A percentile compares a stretch with the other conserved stretches of the same genome.
Evolutionary conservation across 2,329 filamentous ascomycete species (phyloP).

Genomic region (Aspergillus brunneoviolaceus): DNA sequence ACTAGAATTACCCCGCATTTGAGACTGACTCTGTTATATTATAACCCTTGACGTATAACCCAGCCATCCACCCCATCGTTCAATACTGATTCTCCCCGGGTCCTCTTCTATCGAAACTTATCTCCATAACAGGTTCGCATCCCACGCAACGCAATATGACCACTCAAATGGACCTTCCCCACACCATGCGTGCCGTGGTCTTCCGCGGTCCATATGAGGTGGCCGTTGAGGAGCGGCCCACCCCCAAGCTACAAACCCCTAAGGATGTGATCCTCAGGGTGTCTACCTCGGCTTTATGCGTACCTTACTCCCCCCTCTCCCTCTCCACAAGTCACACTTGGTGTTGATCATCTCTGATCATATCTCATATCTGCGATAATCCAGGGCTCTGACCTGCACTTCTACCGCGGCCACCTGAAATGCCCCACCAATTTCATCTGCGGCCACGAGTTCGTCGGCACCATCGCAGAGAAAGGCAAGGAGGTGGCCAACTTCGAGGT

Average conservation of each 20-base stretch:
- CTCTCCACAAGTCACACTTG: neutral
- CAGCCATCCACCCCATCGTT: no score
- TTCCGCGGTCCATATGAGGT: slow-evolving; percentile 77
- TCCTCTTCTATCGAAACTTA: no score
- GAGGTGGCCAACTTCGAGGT: slow-evolving; percentile 58
- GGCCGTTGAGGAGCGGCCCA: slow-evolving; percentile 71
- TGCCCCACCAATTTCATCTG: slow-evolving; percentile 63
- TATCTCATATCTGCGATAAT: no score
- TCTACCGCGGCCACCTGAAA: slow-evolving; percentile 77
- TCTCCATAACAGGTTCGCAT: no score
- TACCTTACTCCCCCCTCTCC: slow-evolving; percentile 55
- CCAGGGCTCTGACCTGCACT: slow-evolving; percentile 64
- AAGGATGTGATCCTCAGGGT: slow-evolving; percentile 81
- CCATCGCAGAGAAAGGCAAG: slow-evolving; percentile 64
- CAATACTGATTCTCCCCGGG: no score
- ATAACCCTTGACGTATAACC: no score
- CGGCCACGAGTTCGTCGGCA: slow-evolving; percentile 82
- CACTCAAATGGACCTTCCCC: neutral
- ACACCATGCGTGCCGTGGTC: slow-evolving; percentile 80
- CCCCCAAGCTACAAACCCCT: slow-evolving; percentile 68
- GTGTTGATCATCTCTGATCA: neutral
- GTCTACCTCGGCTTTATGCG: slow-evolving; percentile 76
- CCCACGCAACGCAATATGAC: neutral
- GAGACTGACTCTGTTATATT: no score
- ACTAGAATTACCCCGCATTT: no score